Base-by-base conservation (phyloP, 2,329 filamentous ascomycete genomes). In the Fusarium sp. region DNA sequence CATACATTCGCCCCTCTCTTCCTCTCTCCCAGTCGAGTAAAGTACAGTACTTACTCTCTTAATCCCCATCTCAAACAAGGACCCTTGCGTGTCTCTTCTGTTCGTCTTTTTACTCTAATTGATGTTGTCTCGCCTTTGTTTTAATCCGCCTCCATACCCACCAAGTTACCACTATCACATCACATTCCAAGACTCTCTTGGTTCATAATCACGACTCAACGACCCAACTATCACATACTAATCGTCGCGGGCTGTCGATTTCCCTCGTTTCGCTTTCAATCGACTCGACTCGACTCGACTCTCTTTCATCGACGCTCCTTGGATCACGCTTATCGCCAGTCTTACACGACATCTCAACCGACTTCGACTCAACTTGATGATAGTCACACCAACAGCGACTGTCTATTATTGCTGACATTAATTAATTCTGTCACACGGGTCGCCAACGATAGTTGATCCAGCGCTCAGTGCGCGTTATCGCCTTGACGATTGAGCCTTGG, bases 241-340 rank as follows among this genome's bases (percentile, higher is more conserved):
- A 74, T 74, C 71, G 72, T 74, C 69, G 72, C 72, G 58, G 72
- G 72, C 72, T 74, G 72, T 72, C 72, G 72, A 72, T 74, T 65
- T 71, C 48, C 70, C 68, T 71, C 70, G 45, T 69, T 74, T 65
- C 58, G 50, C 42, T 52, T 45, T 19, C 37, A 55, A 55, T 39
- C 60, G 30, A 69, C 50, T 69, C 52, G 30, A 60, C n/a, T 51
- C 60, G 23, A 43, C 49, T 49, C 57, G 62, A 48, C 34, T 63
- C 58, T 52, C 64, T 57, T 49, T 46, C 57, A 54, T 54, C 56
- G 44, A 65, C 66, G 28, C 60, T 68, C 61, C 45, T 73, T 66
- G 58, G 61, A 7, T 43, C 50, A 55, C 62, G 13, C 57, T 44
- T 51, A 65, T 59, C 59, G 48, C 55, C 56, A 55, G 23, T 59